Conservation (phyloP, 164 flowering plant species). For the Stephania yunnanensis region DNA sequence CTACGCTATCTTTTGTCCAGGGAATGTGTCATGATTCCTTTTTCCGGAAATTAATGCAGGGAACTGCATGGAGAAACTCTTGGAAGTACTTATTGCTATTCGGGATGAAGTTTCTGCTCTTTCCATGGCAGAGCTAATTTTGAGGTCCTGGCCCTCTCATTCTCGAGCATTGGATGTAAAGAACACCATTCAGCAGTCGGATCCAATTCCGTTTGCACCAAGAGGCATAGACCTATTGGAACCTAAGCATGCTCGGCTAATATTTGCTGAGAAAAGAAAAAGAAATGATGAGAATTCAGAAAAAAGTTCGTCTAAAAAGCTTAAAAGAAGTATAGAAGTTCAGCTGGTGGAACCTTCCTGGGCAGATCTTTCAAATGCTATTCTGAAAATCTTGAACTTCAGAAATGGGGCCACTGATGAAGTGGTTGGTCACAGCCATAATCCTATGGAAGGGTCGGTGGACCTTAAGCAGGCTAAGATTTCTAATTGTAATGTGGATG, state of each 20-base stretch:
- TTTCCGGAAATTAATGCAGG: constrained; percentile 40
- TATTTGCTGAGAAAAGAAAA: constrained; percentile 72
- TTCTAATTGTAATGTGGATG: constrained; percentile 3
- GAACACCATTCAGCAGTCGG: constrained; percentile 65
- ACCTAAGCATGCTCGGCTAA: constrained; percentile 80
- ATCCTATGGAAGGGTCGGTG: constrained; percentile 12
- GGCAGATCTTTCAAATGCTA: constrained; percentile 48
- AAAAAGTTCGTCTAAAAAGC: constrained; percentile 41
- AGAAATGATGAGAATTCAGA: constrained; percentile 31
- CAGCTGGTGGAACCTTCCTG: constrained; percentile 66
- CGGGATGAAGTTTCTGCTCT: constrained; percentile 94
- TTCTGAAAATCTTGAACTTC: constrained; percentile 44
- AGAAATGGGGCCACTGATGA: constrained; percentile 29
- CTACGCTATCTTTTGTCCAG: not conserved
- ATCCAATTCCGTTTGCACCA: constrained; percentile 80
- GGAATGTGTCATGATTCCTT: not conserved
- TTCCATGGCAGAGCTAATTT: constrained; percentile 81
- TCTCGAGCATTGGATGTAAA: constrained; percentile 92
- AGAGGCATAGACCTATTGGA: constrained; percentile 89
- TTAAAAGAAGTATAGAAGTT: constrained; percentile 44
- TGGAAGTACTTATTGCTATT: constrained; percentile 96
- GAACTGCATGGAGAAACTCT: constrained; percentile 98
- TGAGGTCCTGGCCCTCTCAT: constrained; percentile 95
- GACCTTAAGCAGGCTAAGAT: constrained; percentile 14
- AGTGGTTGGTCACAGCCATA: constrained; percentile 13